phyloP scores from a whole-genome alignment of 1,284 basidiomycete genomes.

The Peniophora sp. region DNA sequence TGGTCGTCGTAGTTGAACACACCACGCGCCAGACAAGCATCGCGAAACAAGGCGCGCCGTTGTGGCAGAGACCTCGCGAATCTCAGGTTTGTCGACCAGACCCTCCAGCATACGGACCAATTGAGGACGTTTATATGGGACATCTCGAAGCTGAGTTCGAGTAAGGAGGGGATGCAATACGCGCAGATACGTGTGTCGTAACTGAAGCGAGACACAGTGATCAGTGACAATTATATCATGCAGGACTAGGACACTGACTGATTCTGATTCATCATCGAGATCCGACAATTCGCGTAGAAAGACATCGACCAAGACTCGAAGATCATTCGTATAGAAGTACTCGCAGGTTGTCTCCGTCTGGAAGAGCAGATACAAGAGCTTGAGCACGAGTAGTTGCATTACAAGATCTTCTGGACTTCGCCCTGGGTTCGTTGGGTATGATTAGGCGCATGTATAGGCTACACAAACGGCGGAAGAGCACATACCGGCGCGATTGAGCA shows the following conservation, averaged over 20 bases:
- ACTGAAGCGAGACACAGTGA: slow-evolving; percentile 32
- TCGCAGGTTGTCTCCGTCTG: slow-evolving; percentile 90
- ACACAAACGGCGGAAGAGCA: slow-evolving; percentile 10
- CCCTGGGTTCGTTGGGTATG: slow-evolving; percentile 33
- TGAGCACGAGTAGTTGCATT: slow-evolving; percentile 92
- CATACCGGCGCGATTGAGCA: slow-evolving; percentile 91
- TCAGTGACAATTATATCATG: background rate
- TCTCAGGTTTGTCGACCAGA: slow-evolving; percentile 64
- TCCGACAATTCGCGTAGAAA: slow-evolving; percentile 89
- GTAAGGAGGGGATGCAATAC: slow-evolving; percentile 93
- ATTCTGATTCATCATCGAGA: slow-evolving; percentile 89
- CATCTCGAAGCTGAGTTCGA: slow-evolving; percentile 82
- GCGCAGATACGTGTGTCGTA: slow-evolving; percentile 94
- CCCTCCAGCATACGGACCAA: slow-evolving; percentile 81
- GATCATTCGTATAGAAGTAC: slow-evolving; percentile 98
- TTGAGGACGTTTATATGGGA: slow-evolving; percentile 89
- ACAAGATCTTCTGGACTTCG: slow-evolving; percentile 85
- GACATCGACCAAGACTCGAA: slow-evolving; percentile 93
- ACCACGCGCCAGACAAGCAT: slow-evolving; percentile 86
- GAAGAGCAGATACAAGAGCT: slow-evolving; percentile 92
- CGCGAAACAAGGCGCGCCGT: slow-evolving; percentile 90
- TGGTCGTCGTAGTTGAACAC: slow-evolving; percentile 47
- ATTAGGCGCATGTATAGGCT: background rate
- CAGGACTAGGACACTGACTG: slow-evolving; percentile 45
- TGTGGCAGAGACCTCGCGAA: slow-evolving; percentile 79